Conservation (phyloP, 169 alveolate genomes). For the Plasmodium gallinaceum region DNA sequence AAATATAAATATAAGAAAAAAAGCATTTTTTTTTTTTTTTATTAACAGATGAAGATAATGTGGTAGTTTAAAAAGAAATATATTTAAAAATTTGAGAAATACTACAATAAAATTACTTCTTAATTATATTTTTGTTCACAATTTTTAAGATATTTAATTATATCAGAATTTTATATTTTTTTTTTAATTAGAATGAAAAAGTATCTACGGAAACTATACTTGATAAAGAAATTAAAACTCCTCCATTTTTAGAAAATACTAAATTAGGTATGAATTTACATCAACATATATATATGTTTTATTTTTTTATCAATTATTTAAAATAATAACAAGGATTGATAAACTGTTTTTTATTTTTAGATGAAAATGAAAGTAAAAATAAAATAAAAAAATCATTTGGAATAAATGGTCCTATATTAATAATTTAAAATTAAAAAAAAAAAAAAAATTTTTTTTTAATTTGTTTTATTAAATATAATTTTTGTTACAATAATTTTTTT, state of each 20-base stretch:
- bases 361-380: slow-evolving; percentile 11
- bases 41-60: slow-evolving; percentile 42
- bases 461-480: slow-evolving; percentile 2
- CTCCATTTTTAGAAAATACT: background rate
- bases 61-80: slow-evolving; percentile 17
- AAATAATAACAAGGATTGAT: background rate
- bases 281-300: background rate
- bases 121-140: background rate
- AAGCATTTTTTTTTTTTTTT: slow-evolving; percentile 16
- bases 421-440: slow-evolving; percentile 20
- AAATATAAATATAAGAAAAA: slow-evolving; percentile 4
- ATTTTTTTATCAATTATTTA: background rate
- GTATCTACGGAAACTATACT: background rate
- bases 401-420: slow-evolving; percentile 60
- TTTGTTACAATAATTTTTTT: background rate
- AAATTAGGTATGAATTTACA: slow-evolving; percentile 24
- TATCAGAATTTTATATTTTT: no score
- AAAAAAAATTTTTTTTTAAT: background rate
- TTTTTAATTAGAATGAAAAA: slow-evolving; percentile 18
- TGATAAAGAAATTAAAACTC: slow-evolving; percentile 1
- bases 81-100: background rate
- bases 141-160: background rate
- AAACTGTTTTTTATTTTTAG: background rate
- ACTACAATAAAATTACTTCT: background rate
- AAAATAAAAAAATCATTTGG: slow-evolving; percentile 12